Evolutionary conservation across 2,329 filamentous ascomycete species (phyloP).

Genomic region (Pestalotiopsis sp.): DNA sequence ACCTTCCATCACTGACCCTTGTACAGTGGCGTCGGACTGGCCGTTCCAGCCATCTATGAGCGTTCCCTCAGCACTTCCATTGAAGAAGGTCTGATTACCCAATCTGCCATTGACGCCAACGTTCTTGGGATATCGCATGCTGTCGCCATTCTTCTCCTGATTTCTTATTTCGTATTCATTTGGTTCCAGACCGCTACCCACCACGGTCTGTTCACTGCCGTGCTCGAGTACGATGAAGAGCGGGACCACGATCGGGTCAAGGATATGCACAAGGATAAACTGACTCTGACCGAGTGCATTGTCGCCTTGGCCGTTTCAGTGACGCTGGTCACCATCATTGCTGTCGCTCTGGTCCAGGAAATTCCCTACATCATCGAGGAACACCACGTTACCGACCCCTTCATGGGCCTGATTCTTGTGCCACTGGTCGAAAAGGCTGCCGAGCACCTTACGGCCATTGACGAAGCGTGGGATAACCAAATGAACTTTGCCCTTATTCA

Average conservation of each 20-base stretch:
- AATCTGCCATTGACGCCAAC: slow-evolving; percentile 48
- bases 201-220: slow-evolving; percentile 75
- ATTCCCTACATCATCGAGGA: slow-evolving; percentile 62
- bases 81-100: slow-evolving; percentile 18
- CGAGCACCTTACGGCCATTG: slow-evolving; percentile 81
- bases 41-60: slow-evolving; percentile 60
- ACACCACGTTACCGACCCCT: slow-evolving; percentile 51
- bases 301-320: slow-evolving; percentile 68
- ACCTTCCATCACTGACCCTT: slow-evolving; percentile 29
- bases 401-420: slow-evolving; percentile 74
- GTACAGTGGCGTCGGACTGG: slow-evolving; percentile 49
- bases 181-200: slow-evolving; percentile 79
- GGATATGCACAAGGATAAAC: slow-evolving; percentile 64
- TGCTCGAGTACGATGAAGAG: slow-evolving; percentile 72
- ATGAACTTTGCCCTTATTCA: slow-evolving; percentile 88
- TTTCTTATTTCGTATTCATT: slow-evolving; percentile 69
- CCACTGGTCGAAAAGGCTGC: slow-evolving; percentile 85
- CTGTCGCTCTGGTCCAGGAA: slow-evolving; percentile 73
- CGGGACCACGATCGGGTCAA: slow-evolving; percentile 66
- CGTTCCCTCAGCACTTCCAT: slow-evolving; percentile 35
- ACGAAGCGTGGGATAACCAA: slow-evolving; percentile 82
- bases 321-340: slow-evolving; percentile 72
- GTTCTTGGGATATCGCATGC: slow-evolving; percentile 71
- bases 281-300: slow-evolving; percentile 75
- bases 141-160: slow-evolving; percentile 70